Base-by-base conservation (phyloP, 495 filamentous ascomycete species). In the Tuber brumale region DNA sequence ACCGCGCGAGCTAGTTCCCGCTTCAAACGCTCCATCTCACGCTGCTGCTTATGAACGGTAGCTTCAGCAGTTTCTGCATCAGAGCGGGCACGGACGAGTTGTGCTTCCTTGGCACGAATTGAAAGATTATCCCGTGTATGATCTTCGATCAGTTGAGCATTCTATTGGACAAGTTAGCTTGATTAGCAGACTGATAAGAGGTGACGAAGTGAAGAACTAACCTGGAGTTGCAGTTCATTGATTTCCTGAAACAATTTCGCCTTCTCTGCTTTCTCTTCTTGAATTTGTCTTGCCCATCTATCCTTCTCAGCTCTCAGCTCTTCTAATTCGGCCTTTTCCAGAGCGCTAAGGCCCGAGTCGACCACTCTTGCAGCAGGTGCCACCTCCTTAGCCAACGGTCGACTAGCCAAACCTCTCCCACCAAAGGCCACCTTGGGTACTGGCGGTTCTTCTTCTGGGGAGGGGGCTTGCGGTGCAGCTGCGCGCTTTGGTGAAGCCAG, bases 61-160 rank as follows among this genome's bases (percentile, higher is more conserved):
- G 92, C 90, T 83, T 97, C 94, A 0, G 94, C 92, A 5, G 92
- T 88, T 84, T 99, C 95, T 69, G 92, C 92, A 77, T 99, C 96
- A 80, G 91, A 91, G 27, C 94, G 89, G 42, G 95, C 94, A 41
- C 96, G 90, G 14, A 97, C 94, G 12, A 99, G 87, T 81, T 99
- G 96, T 9, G 96, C 97, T 83, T 98, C 96, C 84, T 99, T 99
- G 46, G 96, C 96, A 79, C 97, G 97, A 84, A 98, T 94, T 79
- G 93, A 93, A 35, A 99, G 88, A 16, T 97, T 93, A 82, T 98
- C 95, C 72, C 95, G 87, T 3, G 96, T 99, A 81, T 97, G 95
- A 80, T 98, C 95, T 85, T 99, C 96, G 72, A 98, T 98, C 23
- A 98, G 87, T 78, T 97, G 92, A 23, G 96, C 95, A 80, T 99